These are phyloP conservation scores for Acidiella bohemica DNA, from an alignment of 495 filamentous ascomycete genomes.

Conservation along the genomic window DNA sequence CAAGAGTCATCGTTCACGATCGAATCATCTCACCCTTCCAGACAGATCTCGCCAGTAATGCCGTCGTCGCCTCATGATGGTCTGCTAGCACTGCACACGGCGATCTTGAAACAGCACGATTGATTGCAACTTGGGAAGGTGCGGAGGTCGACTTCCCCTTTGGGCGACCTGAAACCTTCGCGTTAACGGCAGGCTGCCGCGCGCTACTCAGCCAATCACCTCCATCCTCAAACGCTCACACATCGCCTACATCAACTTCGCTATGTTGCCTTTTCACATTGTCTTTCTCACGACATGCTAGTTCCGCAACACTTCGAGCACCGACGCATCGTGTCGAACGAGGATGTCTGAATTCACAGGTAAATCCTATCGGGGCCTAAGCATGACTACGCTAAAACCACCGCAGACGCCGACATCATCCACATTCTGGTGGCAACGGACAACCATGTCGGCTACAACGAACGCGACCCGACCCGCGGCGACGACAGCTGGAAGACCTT, in stretches of 20 bases:
- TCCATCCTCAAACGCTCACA: no score
- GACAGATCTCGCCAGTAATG: conserved; percentile 51
- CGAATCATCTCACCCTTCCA: conserved; percentile 49
- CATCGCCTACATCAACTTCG: no score
- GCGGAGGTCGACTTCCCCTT: no score
- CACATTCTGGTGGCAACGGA: conserved; percentile 89
- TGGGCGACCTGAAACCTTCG: no score
- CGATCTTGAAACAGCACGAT: no score
- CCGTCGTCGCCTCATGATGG: conserved; percentile 46
- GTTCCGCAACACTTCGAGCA: no score
- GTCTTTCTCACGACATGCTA: no score
- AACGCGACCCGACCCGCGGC: conserved; percentile 81
- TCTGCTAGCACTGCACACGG: neutral
- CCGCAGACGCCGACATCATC: conserved; percentile 69
- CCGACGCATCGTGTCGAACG: no score
- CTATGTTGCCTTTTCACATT: no score
- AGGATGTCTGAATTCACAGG: conserved; percentile 8
- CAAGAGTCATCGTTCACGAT: conserved; percentile 7
- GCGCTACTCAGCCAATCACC: no score
- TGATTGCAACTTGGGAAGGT: no score
- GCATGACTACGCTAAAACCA: neutral
- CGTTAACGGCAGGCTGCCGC: no score
- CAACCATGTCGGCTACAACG: conserved; percentile 93
- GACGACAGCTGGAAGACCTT: conserved; percentile 97
- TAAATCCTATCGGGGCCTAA: neutral